Evolutionary conservation across 2,329 filamentous ascomycete genomes (phyloP).

Genomic region (Pseudogymnoascus sp.): DNA sequence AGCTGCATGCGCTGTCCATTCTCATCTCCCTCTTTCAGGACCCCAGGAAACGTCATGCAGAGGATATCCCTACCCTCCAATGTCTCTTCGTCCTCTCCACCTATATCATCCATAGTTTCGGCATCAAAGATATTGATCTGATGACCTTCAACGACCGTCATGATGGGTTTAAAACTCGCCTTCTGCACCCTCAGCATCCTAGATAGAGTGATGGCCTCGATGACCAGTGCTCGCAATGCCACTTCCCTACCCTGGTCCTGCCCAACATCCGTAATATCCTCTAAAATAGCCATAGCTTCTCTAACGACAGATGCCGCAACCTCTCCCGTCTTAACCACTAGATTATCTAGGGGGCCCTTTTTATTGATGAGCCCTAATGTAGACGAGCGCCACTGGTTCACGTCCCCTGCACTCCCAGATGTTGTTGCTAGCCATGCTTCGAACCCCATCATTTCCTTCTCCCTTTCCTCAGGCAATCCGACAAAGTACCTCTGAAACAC

Average conservation of each 20-base stretch:
- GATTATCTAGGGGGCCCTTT: slow-evolving; percentile 41
- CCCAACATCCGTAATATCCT: slow-evolving; percentile 33
- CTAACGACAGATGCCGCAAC: slow-evolving; percentile 37
- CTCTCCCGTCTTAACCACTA: slow-evolving; percentile 38
- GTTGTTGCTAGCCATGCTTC: slow-evolving; percentile 35
- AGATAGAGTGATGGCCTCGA: slow-evolving; percentile 47
- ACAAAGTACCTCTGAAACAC: slow-evolving; percentile 58
- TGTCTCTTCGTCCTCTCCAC: slow-evolving; percentile 50
- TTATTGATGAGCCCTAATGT: slow-evolving; percentile 49
- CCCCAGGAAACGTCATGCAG: slow-evolving; percentile 56
- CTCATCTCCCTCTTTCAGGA: slow-evolving; percentile 59
- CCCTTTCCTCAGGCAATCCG: slow-evolving; percentile 49
- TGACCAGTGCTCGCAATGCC: slow-evolving; percentile 44
- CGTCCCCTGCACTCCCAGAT: slow-evolving; percentile 41
- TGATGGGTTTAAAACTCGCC: slow-evolving; percentile 47
- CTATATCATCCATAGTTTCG: slow-evolving; percentile 57
- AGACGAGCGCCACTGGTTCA: slow-evolving; percentile 60
- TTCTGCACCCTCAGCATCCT: slow-evolving; percentile 50
- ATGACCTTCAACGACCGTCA: slow-evolving; percentile 44
- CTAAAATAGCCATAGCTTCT: slow-evolving; percentile 42
- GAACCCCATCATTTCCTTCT: slow-evolving; percentile 40
- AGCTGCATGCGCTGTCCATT: slow-evolving; percentile 53
- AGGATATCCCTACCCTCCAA: slow-evolving; percentile 45
- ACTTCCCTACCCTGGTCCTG: slow-evolving; percentile 38
- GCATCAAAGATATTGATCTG: slow-evolving; percentile 49